These are phyloP conservation scores for Fomitiporia mediterranea DNA, from an alignment of 1,284 basidiomycete species.

Conservation along the genomic window DNA sequence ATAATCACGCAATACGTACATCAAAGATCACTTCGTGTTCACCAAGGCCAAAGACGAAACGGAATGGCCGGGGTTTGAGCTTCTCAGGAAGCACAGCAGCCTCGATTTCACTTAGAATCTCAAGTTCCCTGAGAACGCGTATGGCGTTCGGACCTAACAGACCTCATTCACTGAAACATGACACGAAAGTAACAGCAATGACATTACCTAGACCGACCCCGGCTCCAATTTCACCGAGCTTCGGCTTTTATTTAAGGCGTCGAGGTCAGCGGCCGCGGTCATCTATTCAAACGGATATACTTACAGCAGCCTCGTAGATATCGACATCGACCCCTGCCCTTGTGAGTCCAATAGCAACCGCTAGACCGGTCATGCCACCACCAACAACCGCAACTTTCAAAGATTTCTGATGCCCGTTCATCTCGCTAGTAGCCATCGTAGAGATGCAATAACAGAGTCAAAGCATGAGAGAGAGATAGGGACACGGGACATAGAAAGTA, in stretches of 20 bases:
- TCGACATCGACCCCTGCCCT: constrained; percentile 41
- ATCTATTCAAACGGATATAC: constrained; percentile 1
- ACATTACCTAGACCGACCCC: constrained; percentile 46
- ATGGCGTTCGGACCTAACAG: constrained; percentile 46
- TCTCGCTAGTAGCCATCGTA: background rate
- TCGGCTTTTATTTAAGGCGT: constrained; percentile 28
- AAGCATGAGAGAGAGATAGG: background rate
- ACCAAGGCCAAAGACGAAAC: constrained; percentile 39
- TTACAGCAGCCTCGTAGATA: constrained; percentile 48
- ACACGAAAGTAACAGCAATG: background rate
- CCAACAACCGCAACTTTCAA: constrained; percentile 49
- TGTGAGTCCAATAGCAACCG: constrained; percentile 41
- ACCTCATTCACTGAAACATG: background rate
- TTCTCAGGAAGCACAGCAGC: constrained; percentile 32
- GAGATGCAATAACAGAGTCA: too few species aligned
- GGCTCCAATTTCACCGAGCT: constrained; percentile 49
- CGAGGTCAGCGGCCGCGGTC: background rate
- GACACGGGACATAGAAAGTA: background rate
- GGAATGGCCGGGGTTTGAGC: constrained; percentile 33
- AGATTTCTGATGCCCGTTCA: constrained; percentile 28
- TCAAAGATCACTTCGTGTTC: constrained; percentile 43
- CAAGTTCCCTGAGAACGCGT: constrained; percentile 41
- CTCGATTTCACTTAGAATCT: constrained; percentile 39
- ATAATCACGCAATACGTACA: constrained; percentile 29
- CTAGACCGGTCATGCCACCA: constrained; percentile 49